Percentiles rank a stretch among this genome's conserved stretches.
Evolutionary conservation across 192 early-diverging fungal species (phyloP).

Genomic region (Chytriomyces hyalinus): DNA sequence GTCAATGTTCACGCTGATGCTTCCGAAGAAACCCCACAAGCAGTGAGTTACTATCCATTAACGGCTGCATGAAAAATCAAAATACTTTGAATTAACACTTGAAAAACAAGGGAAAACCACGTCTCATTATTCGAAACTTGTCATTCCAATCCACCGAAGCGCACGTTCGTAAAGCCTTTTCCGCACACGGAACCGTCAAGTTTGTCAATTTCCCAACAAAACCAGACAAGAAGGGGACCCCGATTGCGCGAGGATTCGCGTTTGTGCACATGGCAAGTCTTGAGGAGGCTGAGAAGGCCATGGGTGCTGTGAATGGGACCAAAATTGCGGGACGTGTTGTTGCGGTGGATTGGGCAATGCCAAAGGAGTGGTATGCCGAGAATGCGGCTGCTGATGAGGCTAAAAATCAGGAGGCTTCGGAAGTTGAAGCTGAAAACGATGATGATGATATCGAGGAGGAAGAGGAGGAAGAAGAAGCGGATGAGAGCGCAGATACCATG

Average conservation of each 20-base stretch:
- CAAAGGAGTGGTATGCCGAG: slow-evolving; percentile 70
- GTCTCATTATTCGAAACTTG: slow-evolving; percentile 88
- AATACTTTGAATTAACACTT: not conserved
- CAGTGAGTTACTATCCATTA: not conserved
- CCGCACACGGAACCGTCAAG: slow-evolving; percentile 69
- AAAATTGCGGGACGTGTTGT: slow-evolving; percentile 74
- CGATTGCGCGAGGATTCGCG: slow-evolving; percentile 72
- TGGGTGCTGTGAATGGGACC: slow-evolving; percentile 74
- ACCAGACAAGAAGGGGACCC: slow-evolving; percentile 26
- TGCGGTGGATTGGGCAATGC: slow-evolving; percentile 83
- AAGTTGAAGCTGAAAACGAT: slow-evolving; percentile 44
- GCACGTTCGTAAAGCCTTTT: slow-evolving; percentile 70
- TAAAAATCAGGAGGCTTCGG: slow-evolving; percentile 46
- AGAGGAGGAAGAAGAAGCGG: slow-evolving; percentile 33
- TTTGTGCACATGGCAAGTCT: slow-evolving; percentile 85
- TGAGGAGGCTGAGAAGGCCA: slow-evolving; percentile 71
- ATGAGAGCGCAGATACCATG: not conserved
- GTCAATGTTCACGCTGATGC: not conserved
- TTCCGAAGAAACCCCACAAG: not conserved
- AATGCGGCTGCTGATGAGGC: slow-evolving; percentile 53
- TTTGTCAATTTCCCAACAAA: slow-evolving; percentile 78
- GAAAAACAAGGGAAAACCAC: slow-evolving; percentile 51
- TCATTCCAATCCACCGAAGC: slow-evolving; percentile 62
- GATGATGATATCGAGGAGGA: slow-evolving; percentile 45
- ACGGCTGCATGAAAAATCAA: not conserved